phyloP scores from a whole-genome alignment of 2,329 filamentous ascomycete species.

The Elsinoe perseae region DNA sequence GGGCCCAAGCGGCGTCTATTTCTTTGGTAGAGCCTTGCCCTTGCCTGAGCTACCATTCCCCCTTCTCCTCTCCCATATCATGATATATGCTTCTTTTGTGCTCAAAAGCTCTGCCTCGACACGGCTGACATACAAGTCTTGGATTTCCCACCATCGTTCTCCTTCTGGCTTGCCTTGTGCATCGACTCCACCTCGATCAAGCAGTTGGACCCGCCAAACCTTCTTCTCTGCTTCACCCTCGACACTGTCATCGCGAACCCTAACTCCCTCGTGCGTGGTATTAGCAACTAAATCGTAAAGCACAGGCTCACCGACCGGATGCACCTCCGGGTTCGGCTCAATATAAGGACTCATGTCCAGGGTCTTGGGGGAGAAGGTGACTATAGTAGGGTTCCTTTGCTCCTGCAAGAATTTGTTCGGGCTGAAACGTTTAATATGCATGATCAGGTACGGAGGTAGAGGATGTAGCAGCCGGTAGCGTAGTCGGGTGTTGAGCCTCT shows the following conservation, averaged over 20 bases:
- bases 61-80: conserved; percentile 87
- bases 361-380: conserved; percentile 80
- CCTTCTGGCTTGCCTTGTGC: conserved; percentile 40
- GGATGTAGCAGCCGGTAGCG: conserved; percentile 86
- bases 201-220: conserved; percentile 88
- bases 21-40: conserved; percentile 26
- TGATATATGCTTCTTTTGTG: conserved; percentile 87
- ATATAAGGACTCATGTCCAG: conserved; percentile 88
- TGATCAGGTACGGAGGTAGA: conserved; percentile 79
- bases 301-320: conserved; percentile 71
- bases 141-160: conserved; percentile 84
- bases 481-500: conserved; percentile 79
- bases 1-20: conserved; percentile 7
- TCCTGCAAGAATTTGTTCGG: conserved; percentile 95
- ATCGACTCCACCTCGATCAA: conserved; percentile 50
- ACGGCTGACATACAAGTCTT: conserved; percentile 88
- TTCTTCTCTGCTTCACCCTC: conserved; percentile 88
- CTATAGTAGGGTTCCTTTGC: conserved; percentile 86
- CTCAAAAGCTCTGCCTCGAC: conserved; percentile 85
- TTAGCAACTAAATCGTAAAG: conserved; percentile 95
- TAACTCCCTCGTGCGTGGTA: conserved; percentile 77
- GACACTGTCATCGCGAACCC: conserved; percentile 68
- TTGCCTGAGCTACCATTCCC: conserved; percentile 37
- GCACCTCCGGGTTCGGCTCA: conserved; percentile 68
- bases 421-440: conserved; percentile 96